Conservation (phyloP, 2,329 filamentous ascomycete species). For the Pseudopithomyces maydicus region DNA sequence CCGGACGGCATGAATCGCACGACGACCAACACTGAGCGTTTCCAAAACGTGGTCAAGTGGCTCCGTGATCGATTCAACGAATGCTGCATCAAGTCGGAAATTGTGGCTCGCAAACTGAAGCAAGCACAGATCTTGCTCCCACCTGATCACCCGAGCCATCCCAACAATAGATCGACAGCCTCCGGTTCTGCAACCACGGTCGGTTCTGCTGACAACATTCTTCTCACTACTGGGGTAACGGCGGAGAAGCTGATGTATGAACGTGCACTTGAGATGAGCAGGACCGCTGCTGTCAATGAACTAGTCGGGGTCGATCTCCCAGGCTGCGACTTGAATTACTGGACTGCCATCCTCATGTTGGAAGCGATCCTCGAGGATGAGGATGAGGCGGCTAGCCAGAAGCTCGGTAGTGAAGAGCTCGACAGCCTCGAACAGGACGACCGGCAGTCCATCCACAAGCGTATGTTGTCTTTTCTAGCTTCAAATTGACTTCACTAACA, state of each 20-base stretch:
- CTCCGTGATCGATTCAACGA: constrained; percentile 94
- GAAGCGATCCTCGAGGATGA: constrained; percentile 92
- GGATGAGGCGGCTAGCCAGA: constrained; percentile 58
- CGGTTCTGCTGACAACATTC: constrained; percentile 76
- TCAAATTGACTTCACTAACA: constrained; percentile 23
- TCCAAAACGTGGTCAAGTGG: constrained; percentile 96
- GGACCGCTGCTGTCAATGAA: constrained; percentile 91
- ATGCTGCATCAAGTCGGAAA: constrained; percentile 92
- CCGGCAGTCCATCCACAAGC: constrained; percentile 72
- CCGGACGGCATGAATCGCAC: constrained; percentile 45
- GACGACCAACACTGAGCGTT: constrained; percentile 65
- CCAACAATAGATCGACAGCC: constrained; percentile 72
- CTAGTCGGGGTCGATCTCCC: constrained; percentile 86
- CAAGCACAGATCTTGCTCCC: constrained; percentile 86
- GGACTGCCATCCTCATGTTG: constrained; percentile 91
- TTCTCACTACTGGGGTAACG: constrained; percentile 85
- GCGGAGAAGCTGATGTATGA: constrained; percentile 99
- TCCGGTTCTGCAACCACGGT: constrained; percentile 62
- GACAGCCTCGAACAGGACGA: constrained; percentile 70
- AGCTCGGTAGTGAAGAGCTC: constrained; percentile 54
- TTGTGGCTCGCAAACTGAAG: constrained; percentile 85
- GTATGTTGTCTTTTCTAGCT: constrained; percentile 55
- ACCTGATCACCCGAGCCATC: constrained; percentile 83
- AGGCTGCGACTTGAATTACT: constrained; percentile 90
- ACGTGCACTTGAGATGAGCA: constrained; percentile 94